Base-by-base conservation (phyloP, 192 early-diverging fungal genomes). In the Gaertneriomyces semiglobifer region DNA sequence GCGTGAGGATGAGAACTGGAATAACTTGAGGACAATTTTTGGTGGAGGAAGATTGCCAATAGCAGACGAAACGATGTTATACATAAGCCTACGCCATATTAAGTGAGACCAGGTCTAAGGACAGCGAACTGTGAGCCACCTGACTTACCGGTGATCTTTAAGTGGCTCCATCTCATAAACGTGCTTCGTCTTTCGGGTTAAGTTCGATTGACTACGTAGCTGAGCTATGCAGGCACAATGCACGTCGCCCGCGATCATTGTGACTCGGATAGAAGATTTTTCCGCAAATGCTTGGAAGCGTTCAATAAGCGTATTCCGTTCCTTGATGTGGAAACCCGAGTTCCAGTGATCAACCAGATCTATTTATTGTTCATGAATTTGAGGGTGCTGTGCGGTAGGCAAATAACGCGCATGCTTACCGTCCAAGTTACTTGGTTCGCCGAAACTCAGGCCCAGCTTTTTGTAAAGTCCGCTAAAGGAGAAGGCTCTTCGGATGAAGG, bases 191-290 rank as follows among this genome's bases (percentile, higher is more conserved):
- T 50, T 19, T n/a, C 33, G 10, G 45, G 14, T 52, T 14, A 63
- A 16, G 8, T 63, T 44, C 9, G 40, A 0, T 40, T 63, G 62
- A 16, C 47, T 63, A 9, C 62, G 12, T 12, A 63, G 50, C 48
- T 63, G 62, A 19, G 62, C 62, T 10, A 63, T 20, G 4, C 47
- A 45, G 18, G 62, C 62, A 19, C 63, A 81, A 74, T 86, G 78
- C 69, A 89, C 92, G 72, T 94, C 92, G 41, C 92, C 92, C 41
- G 83, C 87, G 2, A 92, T 74, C 73, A 93, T 88, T 9, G 90
- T 90, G 14, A 94, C 89, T 40, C 92, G 89, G 39, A 92, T 74
- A 33, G 70, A 72, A 16, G 73, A 77, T 39, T 72, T 63, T 5
- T 78, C 69, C 9, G 90, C 83, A 72, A 90, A 81, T 8, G 76